phyloP scores from a whole-genome alignment of 495 filamentous ascomycete species.

The Lindgomyces ingoldianus region DNA sequence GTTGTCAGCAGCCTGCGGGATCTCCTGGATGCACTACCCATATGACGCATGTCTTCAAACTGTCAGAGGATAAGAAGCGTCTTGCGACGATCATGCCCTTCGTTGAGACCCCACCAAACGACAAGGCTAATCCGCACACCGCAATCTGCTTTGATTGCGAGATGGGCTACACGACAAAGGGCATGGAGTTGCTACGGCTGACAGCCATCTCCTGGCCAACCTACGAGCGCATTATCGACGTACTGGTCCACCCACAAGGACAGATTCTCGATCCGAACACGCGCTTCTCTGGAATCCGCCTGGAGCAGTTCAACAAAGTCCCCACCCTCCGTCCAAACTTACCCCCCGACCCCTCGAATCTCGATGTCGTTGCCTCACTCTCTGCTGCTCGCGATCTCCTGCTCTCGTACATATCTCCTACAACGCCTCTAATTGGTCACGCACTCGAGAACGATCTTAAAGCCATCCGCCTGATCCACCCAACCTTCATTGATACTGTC shows the following conservation, averaged over 20 bases:
- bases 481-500: slow-evolving; percentile 80
- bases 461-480: slow-evolving; percentile 77
- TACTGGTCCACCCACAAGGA: slow-evolving; percentile 81
- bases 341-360: slow-evolving; percentile 38
- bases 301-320: slow-evolving; percentile 67
- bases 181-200: slow-evolving; percentile 84
- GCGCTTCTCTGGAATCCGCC: slow-evolving; percentile 79
- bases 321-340: slow-evolving; percentile 50
- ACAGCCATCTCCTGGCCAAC: slow-evolving; percentile 85
- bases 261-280: slow-evolving; percentile 88
- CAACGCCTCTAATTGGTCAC: slow-evolving; percentile 86
- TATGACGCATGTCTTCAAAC: slow-evolving; percentile 84
- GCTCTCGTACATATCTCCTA: slow-evolving; percentile 66
- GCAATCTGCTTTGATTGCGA: slow-evolving; percentile 90
- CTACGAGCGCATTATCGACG: slow-evolving; percentile 72
- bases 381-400: slow-evolving; percentile 70
- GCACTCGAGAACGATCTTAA: slow-evolving; percentile 95
- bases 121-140: slow-evolving; percentile 42
- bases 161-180: slow-evolving; percentile 89
- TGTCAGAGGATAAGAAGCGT: slow-evolving; percentile 69
- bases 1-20: slow-evolving; percentile 73
- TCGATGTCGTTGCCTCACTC: slow-evolving; percentile 73
- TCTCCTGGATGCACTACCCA: slow-evolving; percentile 69
- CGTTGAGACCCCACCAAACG: slow-evolving; percentile 67
- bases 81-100: slow-evolving; percentile 80